Evolutionary conservation across 495 filamentous ascomycete species (phyloP).

Genomic region (Tricharina praecox): DNA sequence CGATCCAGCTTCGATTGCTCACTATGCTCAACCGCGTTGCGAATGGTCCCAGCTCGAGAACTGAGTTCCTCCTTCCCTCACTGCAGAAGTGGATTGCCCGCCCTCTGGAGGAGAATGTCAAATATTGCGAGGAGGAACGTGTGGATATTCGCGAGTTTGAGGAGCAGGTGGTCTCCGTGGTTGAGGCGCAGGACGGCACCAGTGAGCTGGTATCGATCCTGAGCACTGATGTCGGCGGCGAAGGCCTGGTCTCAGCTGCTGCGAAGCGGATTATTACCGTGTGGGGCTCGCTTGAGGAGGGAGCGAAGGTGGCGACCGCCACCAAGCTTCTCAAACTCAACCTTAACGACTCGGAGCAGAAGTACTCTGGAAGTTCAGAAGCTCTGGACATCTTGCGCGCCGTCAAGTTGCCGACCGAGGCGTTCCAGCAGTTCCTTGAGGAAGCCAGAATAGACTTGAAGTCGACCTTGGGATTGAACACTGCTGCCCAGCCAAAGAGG

Average conservation of each 20-base stretch:
- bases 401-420: conserved; percentile 49
- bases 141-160: conserved; percentile 45
- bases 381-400: conserved; percentile 51
- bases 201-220: conserved; percentile 40
- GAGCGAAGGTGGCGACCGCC: conserved; percentile 41
- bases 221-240: conserved; percentile 30
- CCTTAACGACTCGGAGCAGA: conserved; percentile 31
- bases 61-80: conserved; percentile 50
- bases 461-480: background rate
- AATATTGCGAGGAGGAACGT: conserved; percentile 38
- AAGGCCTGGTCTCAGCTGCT: conserved; percentile 37
- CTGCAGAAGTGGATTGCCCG: conserved; percentile 44
- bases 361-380: conserved; percentile 31
- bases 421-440: conserved; percentile 33
- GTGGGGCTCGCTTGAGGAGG: conserved; percentile 53
- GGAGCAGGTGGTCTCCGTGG: conserved; percentile 38
- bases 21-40: conserved; percentile 50
- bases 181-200: conserved; percentile 48
- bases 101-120: conserved; percentile 27
- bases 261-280: conserved; percentile 44
- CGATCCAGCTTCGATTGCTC: conserved; percentile 52
- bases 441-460: conserved; percentile 11
- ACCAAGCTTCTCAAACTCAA: conserved; percentile 42
- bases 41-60: conserved; percentile 50
- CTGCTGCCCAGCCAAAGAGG: background rate